Evolutionary conservation across 306 rosid genomes (phyloP).

Genomic region (Medicago lupulina): DNA sequence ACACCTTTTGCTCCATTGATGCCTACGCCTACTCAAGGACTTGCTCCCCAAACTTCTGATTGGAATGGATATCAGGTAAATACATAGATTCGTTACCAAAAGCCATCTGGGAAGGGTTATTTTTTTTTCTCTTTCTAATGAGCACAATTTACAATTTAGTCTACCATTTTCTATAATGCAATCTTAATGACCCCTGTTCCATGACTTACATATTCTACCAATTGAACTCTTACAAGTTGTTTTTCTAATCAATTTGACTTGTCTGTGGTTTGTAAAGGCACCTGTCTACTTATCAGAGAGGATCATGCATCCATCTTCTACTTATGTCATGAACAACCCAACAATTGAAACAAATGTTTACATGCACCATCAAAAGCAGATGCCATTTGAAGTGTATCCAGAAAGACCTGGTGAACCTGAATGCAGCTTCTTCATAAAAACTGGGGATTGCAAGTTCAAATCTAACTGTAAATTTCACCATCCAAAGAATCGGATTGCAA

Average conservation of each 20-base stretch:
- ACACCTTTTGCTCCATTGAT: slow-evolving; percentile 69
- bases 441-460: slow-evolving; percentile 86
- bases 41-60: slow-evolving; percentile 66
- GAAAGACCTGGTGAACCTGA: slow-evolving; percentile 96
- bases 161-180: slow-evolving; percentile 21
- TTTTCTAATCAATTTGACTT: slow-evolving; percentile 24
- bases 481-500: slow-evolving; percentile 69
- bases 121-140: slow-evolving; percentile 18
- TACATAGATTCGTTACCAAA: slow-evolving; percentile 7
- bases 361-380: slow-evolving; percentile 57
- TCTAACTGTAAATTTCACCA: slow-evolving; percentile 90
- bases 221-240: slow-evolving; percentile 22
- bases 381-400: slow-evolving; percentile 67
- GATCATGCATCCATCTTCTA: slow-evolving; percentile 63
- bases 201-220: background rate
- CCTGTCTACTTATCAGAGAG: slow-evolving; percentile 72
- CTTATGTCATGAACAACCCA: slow-evolving; percentile 62
- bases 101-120: slow-evolving; percentile 19
- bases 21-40: slow-evolving; percentile 63
- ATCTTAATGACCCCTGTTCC: slow-evolving; percentile 14
- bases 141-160: slow-evolving; percentile 16
- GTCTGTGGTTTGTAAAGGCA: slow-evolving; percentile 63
- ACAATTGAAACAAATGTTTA: slow-evolving; percentile 61
- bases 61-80: slow-evolving; percentile 92
- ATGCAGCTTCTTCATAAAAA: slow-evolving; percentile 86